These are phyloP conservation scores for Nasturtium officinale DNA, from an alignment of 345 rosid genomes.

Conservation along the genomic window DNA sequence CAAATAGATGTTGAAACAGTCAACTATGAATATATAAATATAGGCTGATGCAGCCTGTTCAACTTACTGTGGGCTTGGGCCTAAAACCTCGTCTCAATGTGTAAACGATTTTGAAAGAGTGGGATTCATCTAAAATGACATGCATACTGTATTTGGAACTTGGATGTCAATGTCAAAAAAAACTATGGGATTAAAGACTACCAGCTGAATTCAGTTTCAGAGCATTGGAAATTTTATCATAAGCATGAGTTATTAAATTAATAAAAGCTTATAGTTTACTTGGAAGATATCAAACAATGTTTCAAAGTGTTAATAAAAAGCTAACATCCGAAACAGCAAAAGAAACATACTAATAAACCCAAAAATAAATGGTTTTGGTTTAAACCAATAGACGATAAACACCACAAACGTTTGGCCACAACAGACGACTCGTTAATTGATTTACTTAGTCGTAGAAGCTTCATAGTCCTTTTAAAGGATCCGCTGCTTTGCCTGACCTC, in stretches of 20 bases:
- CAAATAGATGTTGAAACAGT: neutral
- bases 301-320: neutral
- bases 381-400: neutral
- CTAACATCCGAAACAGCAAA: neutral
- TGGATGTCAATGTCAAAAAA: neutral
- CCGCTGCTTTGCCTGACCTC: conserved; percentile 82
- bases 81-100: neutral
- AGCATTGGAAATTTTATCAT: neutral
- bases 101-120: neutral
- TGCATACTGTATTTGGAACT: neutral
- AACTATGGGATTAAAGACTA: neutral
- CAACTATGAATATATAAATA: neutral
- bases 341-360: neutral
- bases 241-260: neutral
- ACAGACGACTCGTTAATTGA: neutral
- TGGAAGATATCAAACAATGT: neutral
- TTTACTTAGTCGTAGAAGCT: neutral
- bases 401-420: neutral
- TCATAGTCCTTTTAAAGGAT: conserved; percentile 60
- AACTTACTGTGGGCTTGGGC: neutral
- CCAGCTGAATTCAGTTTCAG: neutral
- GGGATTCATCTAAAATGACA: neutral
- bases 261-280: neutral
- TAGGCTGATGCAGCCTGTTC: neutral
- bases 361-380: neutral